Conservation (phyloP, 1,139 yeast species). For the Debaryomycetaceae sp. region DNA sequence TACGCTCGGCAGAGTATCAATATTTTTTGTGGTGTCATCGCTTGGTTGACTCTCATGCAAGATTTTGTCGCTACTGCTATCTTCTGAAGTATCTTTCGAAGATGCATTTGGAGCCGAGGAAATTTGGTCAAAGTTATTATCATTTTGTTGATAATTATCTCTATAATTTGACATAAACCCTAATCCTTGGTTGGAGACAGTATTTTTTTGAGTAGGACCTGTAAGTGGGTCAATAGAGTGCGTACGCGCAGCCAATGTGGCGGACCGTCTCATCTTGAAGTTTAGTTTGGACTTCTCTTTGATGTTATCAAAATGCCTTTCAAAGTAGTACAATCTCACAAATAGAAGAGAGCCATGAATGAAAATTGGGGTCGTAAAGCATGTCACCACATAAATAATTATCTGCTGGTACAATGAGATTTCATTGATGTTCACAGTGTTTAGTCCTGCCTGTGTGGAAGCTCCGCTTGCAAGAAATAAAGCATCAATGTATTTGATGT, state of each 20-base stretch:
- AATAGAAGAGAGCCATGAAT: conserved; percentile 80
- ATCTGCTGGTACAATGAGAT: conserved; percentile 76
- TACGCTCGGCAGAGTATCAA: not conserved
- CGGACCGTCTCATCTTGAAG: conserved; percentile 75
- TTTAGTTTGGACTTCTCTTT: conserved; percentile 69
- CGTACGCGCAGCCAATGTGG: conserved; percentile 65
- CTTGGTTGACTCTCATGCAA: conserved; percentile 41
- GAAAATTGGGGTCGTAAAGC: conserved; percentile 81
- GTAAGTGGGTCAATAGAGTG: conserved; percentile 17
- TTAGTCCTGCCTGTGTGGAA: conserved; percentile 88
- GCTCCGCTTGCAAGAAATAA: conserved; percentile 75
- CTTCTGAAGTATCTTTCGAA: conserved; percentile 1
- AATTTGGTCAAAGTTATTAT: not conserved
- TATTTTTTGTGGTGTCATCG: conserved; percentile 21
- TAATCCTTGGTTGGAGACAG: conserved; percentile 35
- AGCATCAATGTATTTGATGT: conserved; percentile 71
- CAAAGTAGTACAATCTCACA: conserved; percentile 86
- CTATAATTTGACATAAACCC: conserved; percentile 16
- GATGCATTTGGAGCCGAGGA: not conserved
- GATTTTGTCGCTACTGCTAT: conserved; percentile 14
- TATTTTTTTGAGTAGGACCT: conserved; percentile 29
- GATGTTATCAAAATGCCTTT: conserved; percentile 80
- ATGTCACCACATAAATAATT: conserved; percentile 54
- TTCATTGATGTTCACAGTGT: conserved; percentile 66
- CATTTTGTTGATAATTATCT: not conserved